A percentile compares a stretch with the other conserved stretches of the same genome.
Conservation (phyloP, 148 eudicot genomes). For the Nepenthes mirabilis region DNA sequence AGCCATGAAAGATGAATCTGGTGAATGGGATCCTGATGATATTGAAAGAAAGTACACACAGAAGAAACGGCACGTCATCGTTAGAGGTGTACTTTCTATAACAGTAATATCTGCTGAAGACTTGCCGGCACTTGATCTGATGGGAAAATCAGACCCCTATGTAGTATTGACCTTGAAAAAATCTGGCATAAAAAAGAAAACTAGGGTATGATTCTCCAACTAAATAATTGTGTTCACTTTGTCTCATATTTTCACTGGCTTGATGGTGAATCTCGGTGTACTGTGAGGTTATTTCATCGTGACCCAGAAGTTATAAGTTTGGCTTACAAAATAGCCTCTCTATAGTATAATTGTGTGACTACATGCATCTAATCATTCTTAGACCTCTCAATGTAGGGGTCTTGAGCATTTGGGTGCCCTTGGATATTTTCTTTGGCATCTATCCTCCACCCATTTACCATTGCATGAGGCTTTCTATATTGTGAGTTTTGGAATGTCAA, state of each 20-base stretch:
- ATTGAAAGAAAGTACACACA: constrained; percentile 23
- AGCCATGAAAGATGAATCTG: constrained; percentile 39
- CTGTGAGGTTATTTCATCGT: too few relatives aligned
- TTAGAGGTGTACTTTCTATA: constrained; percentile 81
- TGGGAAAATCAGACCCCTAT: constrained; percentile 81
- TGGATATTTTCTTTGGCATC: too few relatives aligned
- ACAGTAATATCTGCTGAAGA: constrained; percentile 67
- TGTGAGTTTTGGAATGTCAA: too few relatives aligned
- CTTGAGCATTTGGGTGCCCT: not conserved
- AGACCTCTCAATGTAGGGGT: not conserved
- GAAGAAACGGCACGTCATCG: constrained; percentile 41
- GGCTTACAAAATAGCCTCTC: too few relatives aligned
- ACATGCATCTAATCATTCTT: too few relatives aligned
- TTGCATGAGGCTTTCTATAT: too few relatives aligned
- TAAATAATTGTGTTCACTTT: not conserved
- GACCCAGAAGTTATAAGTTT: too few relatives aligned
- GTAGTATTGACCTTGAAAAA: constrained; percentile 59
- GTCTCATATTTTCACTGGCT: constrained; percentile 1
- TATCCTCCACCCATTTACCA: too few relatives aligned
- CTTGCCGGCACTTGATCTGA: constrained; percentile 58
- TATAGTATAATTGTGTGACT: too few relatives aligned
- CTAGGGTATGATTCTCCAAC: constrained; percentile 43
- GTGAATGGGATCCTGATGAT: constrained; percentile 21
- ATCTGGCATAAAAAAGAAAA: constrained; percentile 54
- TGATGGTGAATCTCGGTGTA: not conserved